These are phyloP conservation scores for Pythium insidiosum DNA, from an alignment of 352 stramenopile genomes.

Conservation along the genomic window DNA sequence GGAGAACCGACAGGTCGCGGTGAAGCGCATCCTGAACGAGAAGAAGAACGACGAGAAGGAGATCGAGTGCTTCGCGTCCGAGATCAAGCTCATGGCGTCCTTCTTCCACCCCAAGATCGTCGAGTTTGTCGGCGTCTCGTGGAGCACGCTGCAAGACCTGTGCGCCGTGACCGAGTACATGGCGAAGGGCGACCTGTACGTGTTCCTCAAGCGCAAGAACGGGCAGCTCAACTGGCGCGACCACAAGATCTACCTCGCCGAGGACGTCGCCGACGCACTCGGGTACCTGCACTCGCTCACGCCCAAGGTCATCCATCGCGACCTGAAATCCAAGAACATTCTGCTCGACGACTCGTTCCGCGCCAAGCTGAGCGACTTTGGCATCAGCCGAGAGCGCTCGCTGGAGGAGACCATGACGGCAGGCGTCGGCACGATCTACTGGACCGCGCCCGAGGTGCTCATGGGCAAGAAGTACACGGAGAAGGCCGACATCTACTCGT, in stretches of 20 bases:
- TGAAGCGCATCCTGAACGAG: conserved; percentile 78
- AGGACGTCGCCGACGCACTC: conserved; percentile 65
- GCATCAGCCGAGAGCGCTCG: conserved; percentile 68
- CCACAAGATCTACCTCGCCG: conserved; percentile 65
- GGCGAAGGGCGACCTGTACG: conserved; percentile 63
- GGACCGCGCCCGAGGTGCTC: conserved; percentile 74
- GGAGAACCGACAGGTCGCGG: conserved; percentile 67
- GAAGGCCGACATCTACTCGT: conserved; percentile 81
- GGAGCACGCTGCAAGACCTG: conserved; percentile 59
- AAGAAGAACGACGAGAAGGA: conserved; percentile 79
- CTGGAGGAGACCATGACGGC: conserved; percentile 79
- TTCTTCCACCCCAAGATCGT: conserved; percentile 81
- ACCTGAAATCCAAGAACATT: conserved; percentile 78
- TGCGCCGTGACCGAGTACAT: conserved; percentile 83
- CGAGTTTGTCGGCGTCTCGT: conserved; percentile 71
- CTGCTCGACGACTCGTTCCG: conserved; percentile 53
- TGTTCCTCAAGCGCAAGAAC: conserved; percentile 59
- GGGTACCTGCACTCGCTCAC: conserved; percentile 65
- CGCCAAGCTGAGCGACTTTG: conserved; percentile 68
- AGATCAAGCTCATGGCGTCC: conserved; percentile 83
- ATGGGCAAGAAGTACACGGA: conserved; percentile 82
- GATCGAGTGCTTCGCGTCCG: conserved; percentile 75
- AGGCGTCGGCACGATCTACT: conserved; percentile 79
- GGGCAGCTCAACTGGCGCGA: conserved; percentile 63
- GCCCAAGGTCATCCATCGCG: conserved; percentile 75